A percentile compares a stretch with the other conserved stretches of the same genome.
These are phyloP conservation scores for Hypoxylon sp. DNA, from an alignment of 2,329 filamentous ascomycete species.

Conservation along the genomic window DNA sequence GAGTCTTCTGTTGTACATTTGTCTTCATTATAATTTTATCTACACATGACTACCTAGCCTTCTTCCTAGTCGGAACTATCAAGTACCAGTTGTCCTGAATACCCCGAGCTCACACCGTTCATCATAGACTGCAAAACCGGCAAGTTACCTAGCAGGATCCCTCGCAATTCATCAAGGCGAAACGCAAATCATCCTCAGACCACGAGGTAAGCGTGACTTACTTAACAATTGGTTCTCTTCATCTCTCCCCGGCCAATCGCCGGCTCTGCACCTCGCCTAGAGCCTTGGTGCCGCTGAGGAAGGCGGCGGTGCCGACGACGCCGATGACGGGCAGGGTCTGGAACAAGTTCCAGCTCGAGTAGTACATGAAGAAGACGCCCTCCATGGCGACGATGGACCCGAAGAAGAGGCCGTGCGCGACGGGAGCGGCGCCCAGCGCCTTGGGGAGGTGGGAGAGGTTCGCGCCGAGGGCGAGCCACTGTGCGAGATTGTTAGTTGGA, in stretches of 20 bases:
- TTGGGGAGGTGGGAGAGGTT: constrained; percentile 83
- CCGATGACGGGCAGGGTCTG: constrained; percentile 82
- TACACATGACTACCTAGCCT: constrained; percentile 7
- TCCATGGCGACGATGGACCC: constrained; percentile 90
- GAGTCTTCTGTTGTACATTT: constrained; percentile 19
- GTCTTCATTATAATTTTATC: constrained; percentile 25
- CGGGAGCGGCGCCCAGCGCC: constrained; percentile 79
- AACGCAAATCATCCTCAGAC: background rate
- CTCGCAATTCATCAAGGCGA: background rate
- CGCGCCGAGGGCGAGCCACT: constrained; percentile 87
- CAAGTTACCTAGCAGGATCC: background rate
- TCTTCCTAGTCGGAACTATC: background rate
- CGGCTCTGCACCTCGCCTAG: constrained; percentile 93
- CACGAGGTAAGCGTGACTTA: background rate
- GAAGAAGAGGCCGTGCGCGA: constrained; percentile 87
- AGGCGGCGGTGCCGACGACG: constrained; percentile 76
- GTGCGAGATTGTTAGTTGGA: constrained; percentile 18
- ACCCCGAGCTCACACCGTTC: background rate
- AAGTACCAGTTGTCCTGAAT: background rate
- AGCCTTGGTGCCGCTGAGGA: constrained; percentile 89
- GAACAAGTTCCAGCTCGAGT: constrained; percentile 91
- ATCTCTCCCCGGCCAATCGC: constrained; percentile 77
- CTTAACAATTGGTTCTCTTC: constrained; percentile 18
- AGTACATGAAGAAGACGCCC: constrained; percentile 94
- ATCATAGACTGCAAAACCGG: background rate